phyloP scores from a whole-genome alignment of 176 grass and related monocot genomes.

The Cenchrus fungigraminus region DNA sequence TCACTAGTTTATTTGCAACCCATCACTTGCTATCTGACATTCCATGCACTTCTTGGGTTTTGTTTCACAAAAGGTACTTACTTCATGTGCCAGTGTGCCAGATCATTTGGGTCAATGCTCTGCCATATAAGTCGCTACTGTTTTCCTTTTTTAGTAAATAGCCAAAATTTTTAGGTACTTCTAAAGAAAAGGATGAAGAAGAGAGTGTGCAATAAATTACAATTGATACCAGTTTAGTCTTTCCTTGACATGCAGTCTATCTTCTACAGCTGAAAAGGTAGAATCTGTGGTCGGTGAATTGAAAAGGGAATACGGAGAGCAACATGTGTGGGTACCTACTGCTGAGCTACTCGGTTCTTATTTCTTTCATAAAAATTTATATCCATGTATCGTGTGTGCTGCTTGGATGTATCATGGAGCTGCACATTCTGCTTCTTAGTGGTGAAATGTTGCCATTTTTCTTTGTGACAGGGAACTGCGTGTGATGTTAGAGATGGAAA shows the following conservation, averaged over 20 bases:
- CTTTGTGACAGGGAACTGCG: slow-evolving; percentile 64
- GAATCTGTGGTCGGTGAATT: slow-evolving; percentile 62
- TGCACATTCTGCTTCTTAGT: neutral
- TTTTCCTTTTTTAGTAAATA: neutral
- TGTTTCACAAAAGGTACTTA: neutral
- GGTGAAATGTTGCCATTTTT: slow-evolving; percentile 32
- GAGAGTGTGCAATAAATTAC: slow-evolving; percentile 23
- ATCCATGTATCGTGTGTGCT: slow-evolving; percentile 14
- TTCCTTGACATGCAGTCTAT: slow-evolving; percentile 59
- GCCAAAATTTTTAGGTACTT: neutral
- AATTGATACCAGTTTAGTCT: slow-evolving; percentile 50
- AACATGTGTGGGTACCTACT: slow-evolving; percentile 97
- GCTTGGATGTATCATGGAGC: slow-evolving; percentile 18
- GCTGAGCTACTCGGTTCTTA: slow-evolving; percentile 38
- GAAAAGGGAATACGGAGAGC: slow-evolving; percentile 85
- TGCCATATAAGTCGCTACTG: neutral
- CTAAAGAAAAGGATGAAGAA: neutral
- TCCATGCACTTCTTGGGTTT: neutral
- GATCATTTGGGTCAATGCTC: neutral
- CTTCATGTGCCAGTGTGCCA: neutral
- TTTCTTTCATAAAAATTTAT: slow-evolving; percentile 27
- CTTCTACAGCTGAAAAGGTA: slow-evolving; percentile 77
- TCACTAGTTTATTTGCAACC: neutral
- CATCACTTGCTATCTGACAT: neutral
- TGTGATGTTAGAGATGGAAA: slow-evolving; percentile 96